Evolutionary conservation across 176 grass and related monocot genomes (phyloP).

Genomic region (Ampelocalamus luodianensis): DNA sequence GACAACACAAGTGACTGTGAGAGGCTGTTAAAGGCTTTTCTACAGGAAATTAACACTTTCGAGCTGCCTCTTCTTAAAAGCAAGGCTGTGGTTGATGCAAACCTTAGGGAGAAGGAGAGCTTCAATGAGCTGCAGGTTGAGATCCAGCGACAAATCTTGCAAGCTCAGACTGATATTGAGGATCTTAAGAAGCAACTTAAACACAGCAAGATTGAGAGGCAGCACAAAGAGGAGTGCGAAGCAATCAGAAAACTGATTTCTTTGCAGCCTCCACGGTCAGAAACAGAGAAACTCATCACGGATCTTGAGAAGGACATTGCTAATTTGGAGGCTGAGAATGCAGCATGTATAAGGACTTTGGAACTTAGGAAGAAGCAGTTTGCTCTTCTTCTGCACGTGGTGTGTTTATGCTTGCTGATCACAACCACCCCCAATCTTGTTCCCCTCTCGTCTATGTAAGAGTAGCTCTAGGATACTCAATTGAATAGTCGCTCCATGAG

Average conservation of each 20-base stretch:
- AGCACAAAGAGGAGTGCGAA: constrained; percentile 94
- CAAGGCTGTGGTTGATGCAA: constrained; percentile 83
- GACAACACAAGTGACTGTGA: constrained; percentile 66
- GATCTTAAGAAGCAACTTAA: constrained; percentile 88
- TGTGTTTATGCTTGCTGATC: too few relatives aligned
- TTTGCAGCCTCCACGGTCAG: constrained; percentile 73
- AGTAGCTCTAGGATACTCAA: background rate
- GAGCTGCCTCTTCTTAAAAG: constrained; percentile 90
- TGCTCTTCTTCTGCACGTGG: too few relatives aligned
- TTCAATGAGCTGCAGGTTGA: constrained; percentile 85
- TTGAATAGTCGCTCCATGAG: background rate
- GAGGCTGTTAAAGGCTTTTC: constrained; percentile 71
- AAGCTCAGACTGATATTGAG: constrained; percentile 89
- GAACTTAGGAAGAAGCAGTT: constrained; percentile 91
- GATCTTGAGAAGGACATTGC: constrained; percentile 91
- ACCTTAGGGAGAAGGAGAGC: constrained; percentile 86
- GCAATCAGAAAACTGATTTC: constrained; percentile 80
- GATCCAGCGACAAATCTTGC: constrained; percentile 77
- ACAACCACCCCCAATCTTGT: too few relatives aligned
- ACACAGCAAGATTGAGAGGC: constrained; percentile 87
- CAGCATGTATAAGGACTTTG: constrained; percentile 63
- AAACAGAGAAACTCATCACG: constrained; percentile 72
- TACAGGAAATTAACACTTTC: constrained; percentile 89
- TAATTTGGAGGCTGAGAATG: constrained; percentile 76
- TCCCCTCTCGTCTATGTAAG: constrained; percentile 33